phyloP scores from a whole-genome alignment of 495 filamentous ascomycete species.

The Hypoxylon fragiforme region DNA sequence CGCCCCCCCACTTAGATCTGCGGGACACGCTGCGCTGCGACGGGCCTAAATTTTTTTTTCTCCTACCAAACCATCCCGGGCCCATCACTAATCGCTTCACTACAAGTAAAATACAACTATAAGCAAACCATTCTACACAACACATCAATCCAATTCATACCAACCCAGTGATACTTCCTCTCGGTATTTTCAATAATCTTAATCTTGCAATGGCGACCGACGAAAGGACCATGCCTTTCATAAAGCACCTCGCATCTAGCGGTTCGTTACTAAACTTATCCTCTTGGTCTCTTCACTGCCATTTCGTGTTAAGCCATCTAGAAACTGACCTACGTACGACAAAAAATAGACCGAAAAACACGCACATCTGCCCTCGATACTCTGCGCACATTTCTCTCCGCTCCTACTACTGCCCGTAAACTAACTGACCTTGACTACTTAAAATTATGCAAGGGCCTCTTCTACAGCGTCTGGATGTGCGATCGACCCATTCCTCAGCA shows the following conservation, averaged over 20 bases:
- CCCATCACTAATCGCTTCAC: too few species aligned
- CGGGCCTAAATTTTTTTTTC: too few species aligned
- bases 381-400: conserved; percentile 77
- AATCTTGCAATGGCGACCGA: conserved; percentile 45
- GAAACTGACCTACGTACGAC: neutral
- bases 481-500: conserved; percentile 88
- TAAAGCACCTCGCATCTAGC: conserved; percentile 55
- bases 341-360: conserved; percentile 68
- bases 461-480: conserved; percentile 96
- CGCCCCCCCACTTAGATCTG: too few species aligned
- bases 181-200: neutral
- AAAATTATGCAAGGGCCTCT: conserved; percentile 96
- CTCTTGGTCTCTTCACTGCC: neutral
- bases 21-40: too few species aligned
- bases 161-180: too few species aligned
- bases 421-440: conserved; percentile 76
- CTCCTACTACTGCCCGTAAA: conserved; percentile 49
- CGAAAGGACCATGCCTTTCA: conserved; percentile 53
- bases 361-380: conserved; percentile 80
- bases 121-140: too few species aligned
- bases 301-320: neutral
- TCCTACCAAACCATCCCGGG: too few species aligned
- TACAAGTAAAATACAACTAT: too few species aligned
- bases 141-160: too few species aligned
- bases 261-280: too few species aligned